phyloP scores from a whole-genome alignment of 768 basidiomycete genomes.

The Symmetrospora coprosmae region DNA sequence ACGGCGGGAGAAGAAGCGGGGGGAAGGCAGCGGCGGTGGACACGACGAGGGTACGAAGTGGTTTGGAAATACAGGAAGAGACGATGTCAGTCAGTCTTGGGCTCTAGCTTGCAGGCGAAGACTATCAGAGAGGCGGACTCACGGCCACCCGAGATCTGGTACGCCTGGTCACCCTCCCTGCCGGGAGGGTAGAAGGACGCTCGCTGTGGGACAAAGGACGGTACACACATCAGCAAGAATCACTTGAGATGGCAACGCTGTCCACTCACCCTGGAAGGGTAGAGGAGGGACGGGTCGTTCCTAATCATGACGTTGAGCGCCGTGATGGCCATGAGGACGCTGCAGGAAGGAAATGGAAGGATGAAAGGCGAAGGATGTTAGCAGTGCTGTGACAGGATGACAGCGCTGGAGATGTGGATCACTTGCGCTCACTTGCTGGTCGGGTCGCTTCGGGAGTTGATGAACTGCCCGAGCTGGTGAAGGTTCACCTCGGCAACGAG shows the following conservation, averaged over 20 bases:
- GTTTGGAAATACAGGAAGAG: neutral
- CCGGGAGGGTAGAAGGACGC: slow-evolving; percentile 21
- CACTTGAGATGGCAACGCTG: neutral
- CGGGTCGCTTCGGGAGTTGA: neutral
- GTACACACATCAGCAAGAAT: neutral
- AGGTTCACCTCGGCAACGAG: slow-evolving; percentile 13
- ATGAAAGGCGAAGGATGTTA: neutral
- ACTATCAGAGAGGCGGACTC: neutral
- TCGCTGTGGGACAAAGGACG: too few species aligned
- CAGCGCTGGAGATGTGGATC: neutral
- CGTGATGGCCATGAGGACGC: slow-evolving; percentile 21
- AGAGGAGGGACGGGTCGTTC: neutral
- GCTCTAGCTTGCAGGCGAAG: too few species aligned
- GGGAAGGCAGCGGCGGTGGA: neutral
- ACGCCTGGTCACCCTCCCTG: slow-evolving; percentile 5
- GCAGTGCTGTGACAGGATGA: neutral
- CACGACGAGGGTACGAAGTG: neutral
- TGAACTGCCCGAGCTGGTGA: slow-evolving; percentile 12
- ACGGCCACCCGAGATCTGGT: slow-evolving; percentile 5
- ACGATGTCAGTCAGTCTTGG: neutral
- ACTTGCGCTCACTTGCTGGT: slow-evolving; percentile 4
- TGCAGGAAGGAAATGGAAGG: neutral
- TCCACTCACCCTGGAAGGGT: slow-evolving; percentile 10
- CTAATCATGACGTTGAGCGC: slow-evolving; percentile 24
- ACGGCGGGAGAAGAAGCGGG: neutral